Evolutionary conservation across 495 filamentous ascomycete genomes (phyloP).

Genomic region (Talaromyces trachyspermus): DNA sequence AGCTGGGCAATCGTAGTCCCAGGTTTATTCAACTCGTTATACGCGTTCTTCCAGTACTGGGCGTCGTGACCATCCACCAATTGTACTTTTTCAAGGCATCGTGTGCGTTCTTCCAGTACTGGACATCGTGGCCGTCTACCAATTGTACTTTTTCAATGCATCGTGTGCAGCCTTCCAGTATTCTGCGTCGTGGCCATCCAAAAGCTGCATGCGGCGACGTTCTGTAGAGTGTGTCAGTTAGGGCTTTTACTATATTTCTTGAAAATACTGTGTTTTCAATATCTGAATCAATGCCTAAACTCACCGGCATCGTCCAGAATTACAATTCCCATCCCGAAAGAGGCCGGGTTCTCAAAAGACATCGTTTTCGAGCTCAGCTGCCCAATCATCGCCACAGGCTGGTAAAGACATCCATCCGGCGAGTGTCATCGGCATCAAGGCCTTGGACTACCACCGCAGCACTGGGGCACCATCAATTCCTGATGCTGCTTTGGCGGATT

Average conservation of each 20-base stretch:
- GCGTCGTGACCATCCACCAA: too few species aligned
- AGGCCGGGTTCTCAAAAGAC: neutral
- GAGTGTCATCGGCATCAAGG: neutral
- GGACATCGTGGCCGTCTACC: too few species aligned
- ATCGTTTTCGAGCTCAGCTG: neutral
- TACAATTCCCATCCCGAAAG: neutral
- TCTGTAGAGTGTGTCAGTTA: neutral
- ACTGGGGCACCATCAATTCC: neutral
- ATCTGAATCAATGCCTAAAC: neutral
- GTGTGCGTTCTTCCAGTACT: too few species aligned
- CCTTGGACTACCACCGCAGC: neutral
- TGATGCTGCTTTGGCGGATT: neutral
- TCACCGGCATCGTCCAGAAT: neutral
- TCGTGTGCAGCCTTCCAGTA: too few species aligned
- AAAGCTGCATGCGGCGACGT: neutral
- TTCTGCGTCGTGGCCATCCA: neutral
- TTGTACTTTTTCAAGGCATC: too few species aligned
- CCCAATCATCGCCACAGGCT: neutral
- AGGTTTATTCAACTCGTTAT: neutral
- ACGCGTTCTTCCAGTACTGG: too few species aligned
- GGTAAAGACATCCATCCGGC: neutral
- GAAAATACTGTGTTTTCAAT: neutral
- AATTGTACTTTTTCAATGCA: too few species aligned
- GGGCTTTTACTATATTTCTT: neutral
- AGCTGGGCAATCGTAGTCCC: neutral